Conservation (phyloP, 352 stramenopile genomes). For the Phytophthora sp. region DNA sequence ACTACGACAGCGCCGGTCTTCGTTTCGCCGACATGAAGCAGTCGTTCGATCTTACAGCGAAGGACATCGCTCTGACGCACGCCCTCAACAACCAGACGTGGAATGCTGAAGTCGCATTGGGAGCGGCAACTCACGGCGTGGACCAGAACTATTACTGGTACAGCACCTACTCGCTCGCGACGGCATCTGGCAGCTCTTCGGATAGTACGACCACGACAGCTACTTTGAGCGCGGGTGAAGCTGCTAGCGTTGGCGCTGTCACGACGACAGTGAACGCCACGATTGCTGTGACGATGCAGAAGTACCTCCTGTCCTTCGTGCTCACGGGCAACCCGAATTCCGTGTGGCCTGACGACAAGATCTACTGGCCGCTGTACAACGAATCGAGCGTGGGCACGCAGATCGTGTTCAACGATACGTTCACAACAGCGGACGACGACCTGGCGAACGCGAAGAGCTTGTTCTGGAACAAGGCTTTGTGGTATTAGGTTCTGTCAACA, state of each 20-base stretch:
- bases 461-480: conserved; percentile 37
- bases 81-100: conserved; percentile 33
- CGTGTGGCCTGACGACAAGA: conserved; percentile 25
- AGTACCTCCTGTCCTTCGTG: conserved; percentile 33
- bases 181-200: conserved; percentile 4
- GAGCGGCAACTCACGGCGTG: conserved; percentile 12
- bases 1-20: conserved; percentile 28
- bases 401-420: conserved; percentile 33
- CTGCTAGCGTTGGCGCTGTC: neutral
- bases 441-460: conserved; percentile 24
- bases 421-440: conserved; percentile 20
- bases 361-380: conserved; percentile 31
- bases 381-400: conserved; percentile 12
- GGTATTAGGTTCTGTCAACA: conserved; percentile 26
- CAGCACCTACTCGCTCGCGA: conserved; percentile 22
- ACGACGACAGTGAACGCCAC: conserved; percentile 20
- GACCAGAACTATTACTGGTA: conserved; percentile 39
- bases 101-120: conserved; percentile 27
- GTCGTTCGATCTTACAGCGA: conserved; percentile 27
- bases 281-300: conserved; percentile 31
- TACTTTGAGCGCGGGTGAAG: neutral
- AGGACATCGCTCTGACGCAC: conserved; percentile 24
- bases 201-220: conserved; percentile 3
- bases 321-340: conserved; percentile 29
- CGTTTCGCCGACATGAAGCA: conserved; percentile 36